phyloP scores from a whole-genome alignment of 2,329 filamentous ascomycete genomes.

The Ceratocystis colombiana region DNA sequence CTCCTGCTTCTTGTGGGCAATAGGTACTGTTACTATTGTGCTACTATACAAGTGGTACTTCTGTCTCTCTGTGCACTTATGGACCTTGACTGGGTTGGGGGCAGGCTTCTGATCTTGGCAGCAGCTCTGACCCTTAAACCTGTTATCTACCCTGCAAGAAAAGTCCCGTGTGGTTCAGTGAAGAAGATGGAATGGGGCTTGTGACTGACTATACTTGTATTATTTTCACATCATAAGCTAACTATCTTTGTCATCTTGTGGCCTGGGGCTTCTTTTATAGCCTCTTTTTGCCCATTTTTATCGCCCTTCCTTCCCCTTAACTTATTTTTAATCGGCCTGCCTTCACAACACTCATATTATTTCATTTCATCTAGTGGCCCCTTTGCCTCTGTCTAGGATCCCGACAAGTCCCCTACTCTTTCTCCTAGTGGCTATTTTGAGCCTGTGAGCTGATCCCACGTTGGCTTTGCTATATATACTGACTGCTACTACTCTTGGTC shows the following conservation, averaged over 20 bases:
- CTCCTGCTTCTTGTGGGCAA: background rate
- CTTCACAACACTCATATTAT: too few relatives aligned
- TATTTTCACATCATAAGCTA: too few relatives aligned
- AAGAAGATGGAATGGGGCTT: background rate
- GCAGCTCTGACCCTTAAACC: background rate
- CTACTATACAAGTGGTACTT: background rate
- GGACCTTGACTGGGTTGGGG: too few relatives aligned
- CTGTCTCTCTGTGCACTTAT: background rate
- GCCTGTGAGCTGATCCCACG: too few relatives aligned
- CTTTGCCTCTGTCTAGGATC: background rate
- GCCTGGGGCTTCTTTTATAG: too few relatives aligned
- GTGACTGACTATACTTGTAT: background rate
- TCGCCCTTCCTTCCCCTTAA: too few relatives aligned
- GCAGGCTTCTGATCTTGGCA: background rate
- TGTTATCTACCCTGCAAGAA: background rate
- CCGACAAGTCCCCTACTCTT: background rate
- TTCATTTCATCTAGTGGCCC: background rate
- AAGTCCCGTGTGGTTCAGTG: too few relatives aligned
- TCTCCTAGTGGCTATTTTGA: background rate
- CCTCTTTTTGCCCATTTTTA: too few relatives aligned
- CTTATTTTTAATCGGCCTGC: too few relatives aligned
- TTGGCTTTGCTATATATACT: background rate
- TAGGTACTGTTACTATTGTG: background rate
- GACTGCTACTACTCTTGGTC: conserved; percentile 1
- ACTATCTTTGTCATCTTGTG: too few relatives aligned